A percentile compares a stretch with the other conserved stretches of the same genome.
Conservation (phyloP, 2,329 filamentous ascomycete species). For the Raffaelea ambrosiae region DNA sequence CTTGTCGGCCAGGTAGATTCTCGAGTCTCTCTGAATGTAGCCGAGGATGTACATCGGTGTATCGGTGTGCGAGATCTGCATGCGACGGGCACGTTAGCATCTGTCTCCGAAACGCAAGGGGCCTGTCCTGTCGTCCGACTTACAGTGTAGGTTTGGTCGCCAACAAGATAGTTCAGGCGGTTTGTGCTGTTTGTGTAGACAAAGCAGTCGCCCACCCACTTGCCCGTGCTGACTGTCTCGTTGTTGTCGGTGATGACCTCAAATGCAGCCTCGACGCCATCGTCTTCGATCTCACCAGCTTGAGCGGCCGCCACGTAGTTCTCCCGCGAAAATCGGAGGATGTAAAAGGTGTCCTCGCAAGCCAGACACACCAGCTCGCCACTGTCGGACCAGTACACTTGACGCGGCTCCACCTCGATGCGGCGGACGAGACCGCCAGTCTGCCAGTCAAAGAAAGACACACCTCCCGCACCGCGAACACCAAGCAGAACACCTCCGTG, state of each 20-base stretch:
- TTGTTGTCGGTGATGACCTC: slow-evolving; percentile 94
- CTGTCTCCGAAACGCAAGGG: background rate
- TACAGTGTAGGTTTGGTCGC: slow-evolving; percentile 95
- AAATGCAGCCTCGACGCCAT: slow-evolving; percentile 92
- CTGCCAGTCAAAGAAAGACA: slow-evolving; percentile 96
- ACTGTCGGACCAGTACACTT: slow-evolving; percentile 94
- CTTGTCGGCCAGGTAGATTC: slow-evolving; percentile 92
- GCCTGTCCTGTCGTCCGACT: background rate
- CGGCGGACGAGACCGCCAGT: slow-evolving; percentile 80
- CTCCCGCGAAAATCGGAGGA: slow-evolving; percentile 84
- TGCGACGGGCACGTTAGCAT: background rate
- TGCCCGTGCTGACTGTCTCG: slow-evolving; percentile 85
- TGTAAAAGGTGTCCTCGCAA: slow-evolving; percentile 92
- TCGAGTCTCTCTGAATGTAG: slow-evolving; percentile 90
- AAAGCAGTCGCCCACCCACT: slow-evolving; percentile 98
- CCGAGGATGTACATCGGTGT: slow-evolving; percentile 90
- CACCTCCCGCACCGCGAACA: slow-evolving; percentile 88
- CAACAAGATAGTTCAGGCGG: slow-evolving; percentile 93
- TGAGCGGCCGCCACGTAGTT: slow-evolving; percentile 79
- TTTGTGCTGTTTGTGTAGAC: slow-evolving; percentile 98
- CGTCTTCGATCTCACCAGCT: slow-evolving; percentile 71
- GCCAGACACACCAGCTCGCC: slow-evolving; percentile 88
- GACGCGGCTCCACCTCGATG: slow-evolving; percentile 69
- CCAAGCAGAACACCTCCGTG: slow-evolving; percentile 84
- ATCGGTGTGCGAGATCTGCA: slow-evolving; percentile 70